Percentiles rank a stretch among this genome's conserved stretches.
These are phyloP conservation scores for Collybiopsis luxurians DNA, from an alignment of 768 basidiomycete genomes.

Conservation along the genomic window DNA sequence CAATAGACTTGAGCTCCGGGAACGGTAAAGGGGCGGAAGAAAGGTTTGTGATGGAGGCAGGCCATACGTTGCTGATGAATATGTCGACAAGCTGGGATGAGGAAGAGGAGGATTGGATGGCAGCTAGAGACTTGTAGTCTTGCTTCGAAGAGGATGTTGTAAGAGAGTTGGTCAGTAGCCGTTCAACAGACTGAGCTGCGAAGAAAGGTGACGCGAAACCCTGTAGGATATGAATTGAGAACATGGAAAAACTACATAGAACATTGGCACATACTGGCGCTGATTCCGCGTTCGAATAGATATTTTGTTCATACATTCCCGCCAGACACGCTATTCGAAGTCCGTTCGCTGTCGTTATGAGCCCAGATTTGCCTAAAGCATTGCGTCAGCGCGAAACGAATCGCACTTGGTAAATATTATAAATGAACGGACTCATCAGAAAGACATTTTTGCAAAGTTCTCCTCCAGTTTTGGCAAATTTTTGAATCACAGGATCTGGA, in stretches of 20 bases:
- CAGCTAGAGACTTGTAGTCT: constrained; percentile 62
- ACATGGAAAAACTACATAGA: background rate
- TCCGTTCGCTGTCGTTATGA: constrained; percentile 75
- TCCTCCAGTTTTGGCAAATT: constrained; percentile 72
- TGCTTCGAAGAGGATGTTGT: constrained; percentile 45
- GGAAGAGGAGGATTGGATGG: constrained; percentile 59
- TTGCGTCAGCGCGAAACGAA: too few relatives aligned
- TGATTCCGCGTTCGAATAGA: constrained; percentile 57
- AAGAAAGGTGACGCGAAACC: constrained; percentile 80
- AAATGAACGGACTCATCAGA: constrained; percentile 72
- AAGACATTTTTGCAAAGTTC: constrained; percentile 83
- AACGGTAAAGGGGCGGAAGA: constrained; percentile 52
- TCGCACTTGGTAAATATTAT: too few relatives aligned
- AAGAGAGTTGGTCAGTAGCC: constrained; percentile 68
- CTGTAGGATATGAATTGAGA: constrained; percentile 29
- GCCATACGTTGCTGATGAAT: constrained; percentile 79
- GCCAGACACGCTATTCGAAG: constrained; percentile 85
- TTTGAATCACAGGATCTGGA: constrained; percentile 69
- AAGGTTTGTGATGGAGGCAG: constrained; percentile 58
- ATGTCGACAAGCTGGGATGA: constrained; percentile 74
- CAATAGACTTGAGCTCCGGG: constrained; percentile 40
- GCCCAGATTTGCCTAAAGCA: constrained; percentile 70
- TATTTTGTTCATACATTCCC: constrained; percentile 64
- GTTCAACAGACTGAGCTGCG: constrained; percentile 64
- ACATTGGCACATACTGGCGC: constrained; percentile 55